phyloP scores from a whole-genome alignment of 2,329 filamentous ascomycete genomes.

The Fusarium phyllophilum region DNA sequence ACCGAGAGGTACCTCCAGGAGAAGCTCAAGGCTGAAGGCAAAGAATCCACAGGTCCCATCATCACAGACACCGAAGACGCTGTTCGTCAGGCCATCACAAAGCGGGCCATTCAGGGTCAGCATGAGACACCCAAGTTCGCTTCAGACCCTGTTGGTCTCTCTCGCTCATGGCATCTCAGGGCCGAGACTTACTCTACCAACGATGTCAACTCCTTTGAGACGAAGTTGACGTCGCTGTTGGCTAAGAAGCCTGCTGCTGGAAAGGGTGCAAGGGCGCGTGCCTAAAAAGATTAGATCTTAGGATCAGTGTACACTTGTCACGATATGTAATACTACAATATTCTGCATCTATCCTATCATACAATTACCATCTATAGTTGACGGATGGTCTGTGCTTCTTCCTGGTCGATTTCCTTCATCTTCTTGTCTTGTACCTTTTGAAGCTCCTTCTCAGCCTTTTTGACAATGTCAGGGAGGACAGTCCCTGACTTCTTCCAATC shows the following conservation, averaged over 20 bases:
- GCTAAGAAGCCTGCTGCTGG: slow-evolving; percentile 33
- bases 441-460: slow-evolving; percentile 58
- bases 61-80: slow-evolving; percentile 49
- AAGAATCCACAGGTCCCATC: slow-evolving; percentile 38
- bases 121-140: slow-evolving; percentile 51
- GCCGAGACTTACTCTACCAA: slow-evolving; percentile 50
- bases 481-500: slow-evolving; percentile 58
- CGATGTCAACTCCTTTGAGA: slow-evolving; percentile 53
- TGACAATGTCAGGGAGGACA: slow-evolving; percentile 60
- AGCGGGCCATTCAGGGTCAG: slow-evolving; percentile 50
- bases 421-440: slow-evolving; percentile 64
- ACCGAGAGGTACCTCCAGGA: slow-evolving; percentile 48
- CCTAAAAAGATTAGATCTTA: slow-evolving; percentile 34
- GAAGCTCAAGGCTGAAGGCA: slow-evolving; percentile 35
- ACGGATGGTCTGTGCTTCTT: slow-evolving; percentile 61
- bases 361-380: slow-evolving; percentile 45
- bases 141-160: slow-evolving; percentile 47
- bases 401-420: slow-evolving; percentile 60
- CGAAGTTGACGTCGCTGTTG: slow-evolving; percentile 51
- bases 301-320: slow-evolving; percentile 43
- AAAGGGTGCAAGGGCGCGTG: slow-evolving; percentile 40
- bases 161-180: slow-evolving; percentile 52
- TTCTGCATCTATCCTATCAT: slow-evolving; percentile 30
- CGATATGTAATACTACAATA: slow-evolving; percentile 45
- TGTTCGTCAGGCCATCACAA: slow-evolving; percentile 47